These are phyloP conservation scores for Leptosphaerulina australis DNA, from an alignment of 2,329 filamentous ascomycete species.

Conservation along the genomic window DNA sequence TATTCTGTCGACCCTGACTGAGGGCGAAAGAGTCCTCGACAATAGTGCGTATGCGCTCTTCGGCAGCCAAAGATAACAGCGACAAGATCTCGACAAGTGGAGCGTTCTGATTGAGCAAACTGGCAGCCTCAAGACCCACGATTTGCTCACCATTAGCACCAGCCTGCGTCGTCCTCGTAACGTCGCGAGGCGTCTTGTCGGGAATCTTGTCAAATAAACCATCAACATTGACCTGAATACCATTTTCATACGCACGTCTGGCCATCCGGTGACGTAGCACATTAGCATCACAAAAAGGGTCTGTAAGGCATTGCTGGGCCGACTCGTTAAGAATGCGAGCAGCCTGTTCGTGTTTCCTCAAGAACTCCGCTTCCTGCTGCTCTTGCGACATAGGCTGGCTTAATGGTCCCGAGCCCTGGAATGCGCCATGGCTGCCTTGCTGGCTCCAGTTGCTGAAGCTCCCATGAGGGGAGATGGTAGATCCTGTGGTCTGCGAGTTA, in stretches of 20 bases:
- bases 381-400: conserved; percentile 68
- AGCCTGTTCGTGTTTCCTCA: conserved; percentile 70
- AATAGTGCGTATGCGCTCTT: conserved; percentile 76
- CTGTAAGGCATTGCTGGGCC: conserved; percentile 71
- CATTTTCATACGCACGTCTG: conserved; percentile 64
- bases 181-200: conserved; percentile 37
- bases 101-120: conserved; percentile 73
- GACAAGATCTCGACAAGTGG: conserved; percentile 82
- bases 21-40: conserved; percentile 77
- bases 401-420: conserved; percentile 46
- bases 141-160: conserved; percentile 68
- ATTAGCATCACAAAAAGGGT: conserved; percentile 74
- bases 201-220: conserved; percentile 55
- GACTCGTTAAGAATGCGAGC: conserved; percentile 65
- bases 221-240: conserved; percentile 65
- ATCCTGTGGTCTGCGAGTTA: conserved; percentile 45
- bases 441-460: conserved; percentile 56
- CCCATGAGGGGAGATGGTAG: conserved; percentile 49
- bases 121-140: conserved; percentile 60
- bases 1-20: conserved; percentile 72
- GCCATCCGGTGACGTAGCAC: conserved; percentile 60
- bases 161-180: conserved; percentile 49
- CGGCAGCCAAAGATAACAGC: conserved; percentile 79
- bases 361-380: conserved; percentile 68
- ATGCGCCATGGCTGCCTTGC: conserved; percentile 46